phyloP scores from a whole-genome alignment of 2,329 filamentous ascomycete genomes.

The Truncatella angustata region DNA sequence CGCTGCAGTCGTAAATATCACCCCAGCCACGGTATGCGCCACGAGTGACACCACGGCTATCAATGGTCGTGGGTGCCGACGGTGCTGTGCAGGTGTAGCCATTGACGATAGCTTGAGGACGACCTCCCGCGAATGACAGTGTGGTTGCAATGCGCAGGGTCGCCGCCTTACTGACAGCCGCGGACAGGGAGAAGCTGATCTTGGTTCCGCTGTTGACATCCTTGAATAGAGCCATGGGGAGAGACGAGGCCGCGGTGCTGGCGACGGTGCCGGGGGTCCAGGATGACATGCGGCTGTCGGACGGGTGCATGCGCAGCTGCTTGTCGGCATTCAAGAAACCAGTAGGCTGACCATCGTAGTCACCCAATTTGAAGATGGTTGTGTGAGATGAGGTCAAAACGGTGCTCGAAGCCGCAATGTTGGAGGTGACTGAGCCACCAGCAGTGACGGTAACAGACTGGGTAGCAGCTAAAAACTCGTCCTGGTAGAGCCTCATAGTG shows the following conservation, averaged over 20 bases:
- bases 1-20: slow-evolving; percentile 52
- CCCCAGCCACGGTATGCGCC: slow-evolving; percentile 57
- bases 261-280: slow-evolving; percentile 54
- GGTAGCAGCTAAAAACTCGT: slow-evolving; percentile 50
- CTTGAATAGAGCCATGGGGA: slow-evolving; percentile 59
- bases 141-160: slow-evolving; percentile 58
- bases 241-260: slow-evolving; percentile 40
- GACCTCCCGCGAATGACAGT: slow-evolving; percentile 51
- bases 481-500: slow-evolving; percentile 58
- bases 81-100: slow-evolving; percentile 28
- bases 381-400: slow-evolving; percentile 34
- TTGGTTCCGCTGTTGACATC: slow-evolving; percentile 40
- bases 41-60: slow-evolving; percentile 55
- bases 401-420: slow-evolving; percentile 42
- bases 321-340: slow-evolving; percentile 59
- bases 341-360: slow-evolving; percentile 54
- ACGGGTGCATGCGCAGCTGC: slow-evolving; percentile 57
- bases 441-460: slow-evolving; percentile 44
- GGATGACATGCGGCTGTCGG: slow-evolving; percentile 49
- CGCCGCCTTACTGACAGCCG: slow-evolving; percentile 39
- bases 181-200: slow-evolving; percentile 40
- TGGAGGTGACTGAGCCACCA: slow-evolving; percentile 42
- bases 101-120: slow-evolving; percentile 44
- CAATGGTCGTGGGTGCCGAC: slow-evolving; percentile 43
- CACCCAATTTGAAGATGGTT: slow-evolving; percentile 53